phyloP scores from a whole-genome alignment of 768 basidiomycete genomes.

The Phlegmacium glaucopus region DNA sequence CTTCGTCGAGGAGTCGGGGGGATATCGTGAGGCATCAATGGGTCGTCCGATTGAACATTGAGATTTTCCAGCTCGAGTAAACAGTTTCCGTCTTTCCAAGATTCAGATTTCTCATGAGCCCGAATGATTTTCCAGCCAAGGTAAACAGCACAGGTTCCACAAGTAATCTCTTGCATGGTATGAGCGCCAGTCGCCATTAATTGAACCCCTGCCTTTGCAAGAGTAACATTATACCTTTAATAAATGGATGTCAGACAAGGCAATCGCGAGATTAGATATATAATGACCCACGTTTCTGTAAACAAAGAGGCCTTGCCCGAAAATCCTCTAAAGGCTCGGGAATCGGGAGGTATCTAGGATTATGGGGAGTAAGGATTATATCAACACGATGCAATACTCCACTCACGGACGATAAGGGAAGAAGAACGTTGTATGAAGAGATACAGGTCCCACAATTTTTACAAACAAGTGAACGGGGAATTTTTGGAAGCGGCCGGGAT shows the following conservation, averaged over 20 bases:
- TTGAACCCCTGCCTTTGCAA: constrained; percentile 44
- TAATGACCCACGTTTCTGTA: constrained; percentile 44
- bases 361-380: background rate
- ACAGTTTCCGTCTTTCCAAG: constrained; percentile 60
- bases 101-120: constrained; percentile 52
- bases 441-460: constrained; percentile 43
- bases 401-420: constrained; percentile 39
- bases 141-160: constrained; percentile 45
- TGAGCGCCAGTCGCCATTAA: constrained; percentile 65
- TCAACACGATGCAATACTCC: background rate
- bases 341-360: constrained; percentile 39
- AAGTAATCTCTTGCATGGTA: constrained; percentile 55
- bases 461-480: constrained; percentile 44
- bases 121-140: constrained; percentile 65
- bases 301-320: constrained; percentile 58
- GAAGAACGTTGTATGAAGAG: constrained; percentile 39
- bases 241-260: constrained; percentile 2
- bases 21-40: constrained; percentile 12
- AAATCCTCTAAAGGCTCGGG: constrained; percentile 51
- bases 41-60: constrained; percentile 22
- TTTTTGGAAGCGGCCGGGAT: constrained; percentile 46
- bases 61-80: constrained; percentile 59
- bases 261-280: background rate
- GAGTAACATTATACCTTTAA: constrained; percentile 44
- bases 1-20: constrained; percentile 18